Evolutionary conservation across 495 filamentous ascomycete species (phyloP), one percentile per base, ranked within the genome.

Genomic region (Neurospora cerealis): DNA sequence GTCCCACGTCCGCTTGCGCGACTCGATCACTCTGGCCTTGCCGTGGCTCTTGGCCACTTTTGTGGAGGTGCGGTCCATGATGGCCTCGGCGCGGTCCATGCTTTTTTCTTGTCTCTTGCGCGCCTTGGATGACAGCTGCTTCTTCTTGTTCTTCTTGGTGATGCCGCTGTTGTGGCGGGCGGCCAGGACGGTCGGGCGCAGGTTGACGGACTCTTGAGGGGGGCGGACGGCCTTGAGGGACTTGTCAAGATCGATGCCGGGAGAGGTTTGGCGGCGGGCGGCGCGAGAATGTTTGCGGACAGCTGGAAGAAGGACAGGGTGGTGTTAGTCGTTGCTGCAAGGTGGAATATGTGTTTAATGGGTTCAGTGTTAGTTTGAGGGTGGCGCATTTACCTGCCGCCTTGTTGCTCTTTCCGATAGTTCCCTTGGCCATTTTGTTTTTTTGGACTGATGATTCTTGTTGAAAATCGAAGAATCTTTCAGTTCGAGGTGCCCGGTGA

Each of bases 191-290:
- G 89, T 88, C 40, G 91, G 87, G 8, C 87, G 87, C 48, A 85
- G 74, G 72, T 83, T 78, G 42, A 83, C 79, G 4, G 86, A 84
- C 40, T 88, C 84, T 34, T 84, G 69, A 1, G 90, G 88, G 13
- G 88, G 86, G 66, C 88, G 87, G 69, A 88, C 83, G 70, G 87
- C 79, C 75, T 89, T 90, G 44, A 95, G 82, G 4, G 92, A 93
- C 83, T 93, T 93, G 83, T 94, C 92, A 74, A 89, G 85, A 79
- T 94, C 84, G 81, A 93, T 88, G 79, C 89, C 86, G 15, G 91
- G 91, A 17, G 91, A 92, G 34, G 88, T 88, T 46, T 87, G 92
- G 70, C 93, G 89, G 77, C 91, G 87, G 75, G 91, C 91, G 37
- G 91, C 91, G 41, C 93, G 91, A 70, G 93, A 93, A 82, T 91